Base-by-base conservation (phyloP, 2,329 filamentous ascomycete species). In the Sphaerulina musiva region DNA sequence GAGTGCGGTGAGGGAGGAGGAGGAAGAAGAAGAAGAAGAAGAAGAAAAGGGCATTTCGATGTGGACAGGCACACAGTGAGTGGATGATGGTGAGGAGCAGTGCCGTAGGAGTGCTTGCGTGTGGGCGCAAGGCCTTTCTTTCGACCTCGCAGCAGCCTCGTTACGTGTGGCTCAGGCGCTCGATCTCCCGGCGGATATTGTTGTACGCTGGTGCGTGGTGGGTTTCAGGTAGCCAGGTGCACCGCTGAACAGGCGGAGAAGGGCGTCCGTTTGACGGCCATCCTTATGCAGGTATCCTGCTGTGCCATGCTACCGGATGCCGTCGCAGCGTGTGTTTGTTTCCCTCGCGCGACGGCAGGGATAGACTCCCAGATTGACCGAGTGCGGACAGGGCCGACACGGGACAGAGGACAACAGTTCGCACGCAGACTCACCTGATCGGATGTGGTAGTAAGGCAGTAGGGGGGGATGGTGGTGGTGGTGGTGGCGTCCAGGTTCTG, bases 221-320 rank as follows among this genome's bases (percentile, higher is more conserved):
- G 55, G 48, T 53, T 57, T 56, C 51, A 48, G 51, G 51, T 32
- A 31, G 50, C 36, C 41, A 50, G 34, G 45, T 41, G 39, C 47
- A 40, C 54, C 23, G 11, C 41, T 44, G 20, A 41, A 31, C 48
- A 46, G 51, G 51, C 53, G 54, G 58, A 31, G 46, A 38, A 57
- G 47, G 40, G 26, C 26, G 26, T 29, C 26, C 26, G 57, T 61
- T 61, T 59, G 57, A 58, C 51, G 57, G 48, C 51, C 51, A 48
- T 51, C 48, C 53, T 54, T 45, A 59, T 59, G 57, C 57, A 61
- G 55, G 59, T 54, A 42, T 49, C 48, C 55, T 59, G 57, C 50
- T 53, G 57, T 61, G 55, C 59, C 59, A 59, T 59, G 59, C 57
- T 49, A 23, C 36, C 57, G 57, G 57, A 58, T 56, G 54, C 52